Conservation (phyloP, 768 basidiomycete species). For the Macrolepiota dolichaula region DNA sequence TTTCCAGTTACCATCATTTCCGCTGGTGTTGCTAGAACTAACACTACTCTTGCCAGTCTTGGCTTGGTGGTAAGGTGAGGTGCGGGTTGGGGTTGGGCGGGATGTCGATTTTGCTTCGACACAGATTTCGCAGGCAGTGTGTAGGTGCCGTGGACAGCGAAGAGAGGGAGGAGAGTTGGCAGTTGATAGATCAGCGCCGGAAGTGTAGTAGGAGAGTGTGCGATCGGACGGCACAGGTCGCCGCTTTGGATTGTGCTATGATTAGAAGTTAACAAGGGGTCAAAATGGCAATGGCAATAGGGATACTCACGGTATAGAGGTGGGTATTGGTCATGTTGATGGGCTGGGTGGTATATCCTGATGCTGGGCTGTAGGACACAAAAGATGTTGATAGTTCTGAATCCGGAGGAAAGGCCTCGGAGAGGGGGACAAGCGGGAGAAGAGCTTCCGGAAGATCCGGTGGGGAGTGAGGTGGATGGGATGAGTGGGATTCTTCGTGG, state of each 20-base stretch:
- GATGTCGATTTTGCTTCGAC: constrained; percentile 51
- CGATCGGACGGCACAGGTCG: constrained; percentile 33
- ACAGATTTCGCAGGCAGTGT: constrained; percentile 73
- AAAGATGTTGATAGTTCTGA: constrained; percentile 11
- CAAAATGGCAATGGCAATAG: not conserved
- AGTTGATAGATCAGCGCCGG: constrained; percentile 58
- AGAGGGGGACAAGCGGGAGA: constrained; percentile 23
- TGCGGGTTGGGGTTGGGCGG: constrained; percentile 15
- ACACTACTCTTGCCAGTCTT: not conserved
- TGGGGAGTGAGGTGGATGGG: constrained; percentile 19
- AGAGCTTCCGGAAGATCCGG: constrained; percentile 27
- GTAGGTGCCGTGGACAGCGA: constrained; percentile 72
- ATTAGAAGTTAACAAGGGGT: not conserved
- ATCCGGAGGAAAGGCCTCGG: constrained; percentile 24
- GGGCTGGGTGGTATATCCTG: constrained; percentile 13
- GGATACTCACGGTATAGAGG: constrained; percentile 1
- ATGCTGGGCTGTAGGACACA: constrained; percentile 14
- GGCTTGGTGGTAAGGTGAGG: not conserved
- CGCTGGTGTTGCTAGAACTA: constrained; percentile 5
- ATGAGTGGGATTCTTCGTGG: constrained; percentile 22
- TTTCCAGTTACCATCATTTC: not conserved
- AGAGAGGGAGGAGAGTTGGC: constrained; percentile 60
- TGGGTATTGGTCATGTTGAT: not conserved
- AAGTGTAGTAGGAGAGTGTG: constrained; percentile 49
- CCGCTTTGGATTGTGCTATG: constrained; percentile 14